phyloP scores from a whole-genome alignment of 495 filamentous ascomycete species.

The Amphirosellinia nigrospora region DNA sequence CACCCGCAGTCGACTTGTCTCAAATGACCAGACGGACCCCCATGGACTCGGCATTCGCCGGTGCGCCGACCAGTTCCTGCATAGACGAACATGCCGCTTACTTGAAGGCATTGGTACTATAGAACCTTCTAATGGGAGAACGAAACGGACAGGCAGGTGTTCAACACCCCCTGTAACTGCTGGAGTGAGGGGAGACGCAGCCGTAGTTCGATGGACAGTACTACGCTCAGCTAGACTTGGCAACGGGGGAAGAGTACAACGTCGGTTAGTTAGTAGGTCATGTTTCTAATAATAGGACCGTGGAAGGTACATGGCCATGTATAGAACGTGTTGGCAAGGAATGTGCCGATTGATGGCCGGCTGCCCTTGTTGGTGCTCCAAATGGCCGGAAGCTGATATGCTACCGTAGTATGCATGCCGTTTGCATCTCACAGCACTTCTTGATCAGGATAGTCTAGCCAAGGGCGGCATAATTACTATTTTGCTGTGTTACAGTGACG shows the following conservation, averaged over 20 bases:
- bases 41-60: background rate
- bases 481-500: background rate
- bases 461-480: background rate
- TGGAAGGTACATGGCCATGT: background rate
- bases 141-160: background rate
- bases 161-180: background rate
- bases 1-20: background rate
- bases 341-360: conserved; percentile 11
- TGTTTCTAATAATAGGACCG: conserved; percentile 12
- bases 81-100: conserved; percentile 5
- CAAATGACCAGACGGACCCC: background rate
- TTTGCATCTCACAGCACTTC: background rate
- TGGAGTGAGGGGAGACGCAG: background rate
- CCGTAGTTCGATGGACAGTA: conserved; percentile 9
- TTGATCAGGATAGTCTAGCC: background rate
- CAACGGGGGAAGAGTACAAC: conserved; percentile 15
- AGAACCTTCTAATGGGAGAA: background rate
- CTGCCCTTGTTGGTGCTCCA: conserved; percentile 11
- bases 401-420: conserved; percentile 1
- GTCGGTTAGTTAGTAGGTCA: background rate
- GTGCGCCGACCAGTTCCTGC: conserved; percentile 8
- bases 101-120: background rate
- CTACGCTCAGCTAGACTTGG: conserved; percentile 22
- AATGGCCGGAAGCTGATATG: conserved; percentile 7
- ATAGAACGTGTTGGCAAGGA: conserved; percentile 18